Conservation (phyloP, 495 filamentous ascomycete species). For the Friedmanniomyces simplex region DNA sequence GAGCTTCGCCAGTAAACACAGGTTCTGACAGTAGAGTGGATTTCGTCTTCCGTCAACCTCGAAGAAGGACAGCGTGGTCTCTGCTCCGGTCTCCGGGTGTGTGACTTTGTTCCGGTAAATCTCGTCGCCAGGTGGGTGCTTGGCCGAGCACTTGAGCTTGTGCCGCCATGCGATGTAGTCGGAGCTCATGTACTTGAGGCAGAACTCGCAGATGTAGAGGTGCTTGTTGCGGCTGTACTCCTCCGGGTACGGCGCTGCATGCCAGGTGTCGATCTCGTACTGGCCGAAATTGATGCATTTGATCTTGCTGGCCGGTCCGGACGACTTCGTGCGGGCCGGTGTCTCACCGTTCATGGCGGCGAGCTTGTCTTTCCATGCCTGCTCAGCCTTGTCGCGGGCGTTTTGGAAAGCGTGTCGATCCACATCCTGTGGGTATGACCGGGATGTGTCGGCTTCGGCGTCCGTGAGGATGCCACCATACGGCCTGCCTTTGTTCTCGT, state of each 20-base stretch:
- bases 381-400: conserved; percentile 79
- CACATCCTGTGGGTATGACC: conserved; percentile 65
- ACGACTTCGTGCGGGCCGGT: conserved; percentile 54
- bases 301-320: conserved; percentile 86
- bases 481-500: conserved; percentile 86
- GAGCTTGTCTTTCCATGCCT: conserved; percentile 68
- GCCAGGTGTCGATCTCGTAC: conserved; percentile 98
- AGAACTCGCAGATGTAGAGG: conserved; percentile 97
- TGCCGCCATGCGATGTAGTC: conserved; percentile 96
- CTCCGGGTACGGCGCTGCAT: conserved; percentile 96
- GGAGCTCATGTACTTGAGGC: conserved; percentile 98
- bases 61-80: conserved; percentile 85
- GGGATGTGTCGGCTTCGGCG: conserved; percentile 79
- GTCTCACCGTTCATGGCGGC: conserved; percentile 32
- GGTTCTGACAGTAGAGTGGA: conserved; percentile 93
- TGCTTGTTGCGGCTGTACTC: conserved; percentile 94
- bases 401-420: conserved; percentile 80
- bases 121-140: conserved; percentile 93
- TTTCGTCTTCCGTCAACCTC: conserved; percentile 97
- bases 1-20: conserved; percentile 90
- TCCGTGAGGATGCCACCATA: conserved; percentile 90
- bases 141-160: conserved; percentile 86
- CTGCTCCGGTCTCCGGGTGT: conserved; percentile 28
- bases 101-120: conserved; percentile 57
- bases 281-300: conserved; percentile 97